These are phyloP conservation scores for Bruguiera gymnorhiza DNA, from an alignment of 345 rosid genomes.

Conservation along the genomic window DNA sequence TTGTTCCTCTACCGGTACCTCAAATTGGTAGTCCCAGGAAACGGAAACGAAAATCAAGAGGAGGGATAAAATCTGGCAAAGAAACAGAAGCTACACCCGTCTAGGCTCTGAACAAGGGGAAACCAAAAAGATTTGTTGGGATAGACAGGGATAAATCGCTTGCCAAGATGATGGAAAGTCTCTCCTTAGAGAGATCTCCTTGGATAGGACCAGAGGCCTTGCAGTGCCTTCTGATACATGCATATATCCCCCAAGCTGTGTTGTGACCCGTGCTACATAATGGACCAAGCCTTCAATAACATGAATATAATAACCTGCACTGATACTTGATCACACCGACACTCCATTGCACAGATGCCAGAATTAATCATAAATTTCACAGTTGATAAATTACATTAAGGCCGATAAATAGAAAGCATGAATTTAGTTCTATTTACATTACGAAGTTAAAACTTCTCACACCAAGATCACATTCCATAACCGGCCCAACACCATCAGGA, in stretches of 20 bases:
- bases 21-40: conserved; percentile 34
- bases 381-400: background rate
- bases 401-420: background rate
- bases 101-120: too few species aligned
- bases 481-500: background rate
- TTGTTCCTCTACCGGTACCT: conserved; percentile 36
- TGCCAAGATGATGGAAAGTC: too few species aligned
- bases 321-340: too few species aligned
- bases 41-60: conserved; percentile 39
- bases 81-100: conserved; percentile 14
- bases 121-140: too few species aligned
- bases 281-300: too few species aligned
- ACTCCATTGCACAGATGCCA: background rate
- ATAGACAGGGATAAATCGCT: too few species aligned
- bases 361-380: background rate
- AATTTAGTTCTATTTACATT: conserved; percentile 11
- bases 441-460: conserved; percentile 8
- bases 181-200: too few species aligned
- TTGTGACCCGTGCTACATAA: too few species aligned
- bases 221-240: too few species aligned
- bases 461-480: background rate
- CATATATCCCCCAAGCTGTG: too few species aligned
- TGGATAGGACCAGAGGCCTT: too few species aligned
- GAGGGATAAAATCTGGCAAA: conserved; percentile 21
- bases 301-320: too few species aligned